Evolutionary conservation across 805 yeast species (phyloP), one percentile per base, ranked within the genome.

Genomic region (Metschnikowia dekortorum): DNA sequence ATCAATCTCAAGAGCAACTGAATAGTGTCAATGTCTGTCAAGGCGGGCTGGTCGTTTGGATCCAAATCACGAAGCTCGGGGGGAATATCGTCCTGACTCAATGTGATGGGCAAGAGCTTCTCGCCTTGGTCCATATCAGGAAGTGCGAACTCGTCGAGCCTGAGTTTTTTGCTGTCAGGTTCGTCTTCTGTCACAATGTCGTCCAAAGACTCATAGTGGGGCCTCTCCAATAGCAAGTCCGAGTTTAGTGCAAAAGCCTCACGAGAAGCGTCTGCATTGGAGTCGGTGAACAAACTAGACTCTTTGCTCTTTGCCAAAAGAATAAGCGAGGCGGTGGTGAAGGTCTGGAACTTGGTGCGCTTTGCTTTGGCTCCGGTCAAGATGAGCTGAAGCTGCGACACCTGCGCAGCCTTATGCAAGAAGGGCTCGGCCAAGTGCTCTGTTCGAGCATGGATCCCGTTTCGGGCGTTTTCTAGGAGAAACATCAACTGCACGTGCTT

Each of bases 291-390:
- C 13, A 68, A 57, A 9, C 62, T 52, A 29, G 66, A 49, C 31
- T 35, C 44, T 22, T 68, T 62, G 45, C 80, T 74, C 49, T 80
- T 78, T 1, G 98, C 98, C 18, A 92, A 68, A 28, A 89, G 80
- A 13, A 91, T 78, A 52, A 92, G 76, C 37, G 89, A 82, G 0
- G 96, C 79, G 28, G 85, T 79, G n/a, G 84, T 81, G 33, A 73
- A 76, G 44, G 76, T 76, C 68, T 92, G 98, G 64, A 73, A 88
- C 65, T 87, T 87, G 4, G 98, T 92, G 62, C 94, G 76, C 63
- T 83, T 85, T 8, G 96, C 97, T 58, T 83, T 83, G 49, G 94
- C 87, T 57, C 98, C 98, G 1, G 97, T 87, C 42, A 92, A 69
- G 0, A 84, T 79, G 55, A 84, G 79, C 45, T 79, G 70, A 43